Evolutionary conservation across 192 early-diverging fungal genomes (phyloP), one percentile per base, ranked within the genome.

Genomic region (Coemansia sp.): DNA sequence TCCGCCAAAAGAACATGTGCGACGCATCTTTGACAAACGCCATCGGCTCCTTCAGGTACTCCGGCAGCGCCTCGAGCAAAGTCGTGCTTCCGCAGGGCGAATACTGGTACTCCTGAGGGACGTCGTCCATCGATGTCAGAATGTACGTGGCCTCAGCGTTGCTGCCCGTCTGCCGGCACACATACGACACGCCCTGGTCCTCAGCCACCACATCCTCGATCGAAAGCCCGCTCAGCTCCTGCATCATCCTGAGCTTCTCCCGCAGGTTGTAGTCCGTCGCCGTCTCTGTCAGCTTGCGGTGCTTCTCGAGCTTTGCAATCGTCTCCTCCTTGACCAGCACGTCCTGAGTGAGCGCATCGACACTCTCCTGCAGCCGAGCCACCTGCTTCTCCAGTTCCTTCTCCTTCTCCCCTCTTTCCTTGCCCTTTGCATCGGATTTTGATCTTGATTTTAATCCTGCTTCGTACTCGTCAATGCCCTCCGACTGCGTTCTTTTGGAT

Each of bases 1-100:
- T 49, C 25, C 76, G 69, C 76, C 76, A 79, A 50, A 59, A 69
- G 61, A 79, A 79, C 76, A 79, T 73, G 64, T 34, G 59, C 7
- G 62, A 66, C 9, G 64, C 64, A 12, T 55, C 13, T 48, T 64
- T 63, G 24, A 61, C 67, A 61, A 79, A 79, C 22, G 69, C 68
- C 51, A 79, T 72, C 37, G 59, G 52, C 59, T 73, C 67, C 47
- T 51, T 62, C n/a, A 79, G 55, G 33, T 73, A 79, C 5, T 56
- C 59, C 12, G 76, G 76, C 44, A 79, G 64, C 33, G 46, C 55
- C 14, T 54, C 55, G 25, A 64, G 53, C 25, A 38, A 38, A 2
- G 62, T 33, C 10, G 59, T 46, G 27, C 58, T 57, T 22, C 59
- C 66, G 17, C 43, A 54, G 14, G 76, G 76, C 46, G 66, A 59